Evolutionary conservation across 805 yeast species (phyloP).

Genomic region (Candida peoriensis): DNA sequence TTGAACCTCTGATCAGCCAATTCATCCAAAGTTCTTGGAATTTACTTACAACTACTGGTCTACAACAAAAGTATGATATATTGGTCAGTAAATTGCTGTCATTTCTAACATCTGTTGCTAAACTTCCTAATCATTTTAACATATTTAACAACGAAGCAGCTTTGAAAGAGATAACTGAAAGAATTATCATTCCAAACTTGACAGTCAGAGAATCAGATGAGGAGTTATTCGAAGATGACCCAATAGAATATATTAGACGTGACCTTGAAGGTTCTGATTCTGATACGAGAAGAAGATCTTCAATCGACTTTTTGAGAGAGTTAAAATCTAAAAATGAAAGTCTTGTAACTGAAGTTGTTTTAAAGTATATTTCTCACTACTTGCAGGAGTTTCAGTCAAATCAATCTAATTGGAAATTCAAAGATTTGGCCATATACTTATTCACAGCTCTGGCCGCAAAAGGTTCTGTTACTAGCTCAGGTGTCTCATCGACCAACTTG

Average conservation of each 20-base stretch:
- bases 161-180: slow-evolving; percentile 71
- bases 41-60: slow-evolving; percentile 58
- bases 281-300: slow-evolving; percentile 86
- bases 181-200: slow-evolving; percentile 85
- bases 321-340: slow-evolving; percentile 74
- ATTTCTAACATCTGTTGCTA: slow-evolving; percentile 77
- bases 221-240: slow-evolving; percentile 95
- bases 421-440: slow-evolving; percentile 81
- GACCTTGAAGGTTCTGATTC: slow-evolving; percentile 94
- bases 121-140: slow-evolving; percentile 60
- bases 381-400: slow-evolving; percentile 44
- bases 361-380: slow-evolving; percentile 66
- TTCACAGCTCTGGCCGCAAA: slow-evolving; percentile 89
- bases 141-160: slow-evolving; percentile 59
- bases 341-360: slow-evolving; percentile 67
- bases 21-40: slow-evolving; percentile 85
- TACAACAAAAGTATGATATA: slow-evolving; percentile 76
- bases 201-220: slow-evolving; percentile 82
- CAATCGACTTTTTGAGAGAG: slow-evolving; percentile 89
- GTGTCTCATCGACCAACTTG: slow-evolving; percentile 81
- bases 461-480: slow-evolving; percentile 80
- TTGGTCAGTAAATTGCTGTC: slow-evolving; percentile 76
- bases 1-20: slow-evolving; percentile 67
- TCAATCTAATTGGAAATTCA: slow-evolving; percentile 67
- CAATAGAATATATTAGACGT: slow-evolving; percentile 84